Percentiles rank a stretch among this genome's conserved stretches.
These are phyloP conservation scores for Fraxinus albicans DNA, from an alignment of 305 asterid genomes.

Conservation along the genomic window DNA sequence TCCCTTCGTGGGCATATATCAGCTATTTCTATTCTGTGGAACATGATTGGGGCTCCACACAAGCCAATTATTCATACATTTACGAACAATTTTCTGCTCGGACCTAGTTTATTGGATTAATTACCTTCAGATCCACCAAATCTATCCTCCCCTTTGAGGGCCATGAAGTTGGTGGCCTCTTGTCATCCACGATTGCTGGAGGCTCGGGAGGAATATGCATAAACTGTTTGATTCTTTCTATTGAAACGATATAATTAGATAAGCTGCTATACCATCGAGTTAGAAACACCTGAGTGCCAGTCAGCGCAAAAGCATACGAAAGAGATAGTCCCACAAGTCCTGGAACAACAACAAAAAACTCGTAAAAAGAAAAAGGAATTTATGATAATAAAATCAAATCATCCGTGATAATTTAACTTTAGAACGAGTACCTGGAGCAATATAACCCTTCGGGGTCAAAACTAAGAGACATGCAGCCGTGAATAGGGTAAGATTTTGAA, in stretches of 20 bases:
- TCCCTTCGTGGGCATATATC: not conserved
- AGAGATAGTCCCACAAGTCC: slow-evolving; percentile 80
- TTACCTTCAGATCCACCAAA: slow-evolving; percentile 55
- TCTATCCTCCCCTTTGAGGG: slow-evolving; percentile 63
- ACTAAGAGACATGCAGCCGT: slow-evolving; percentile 55
- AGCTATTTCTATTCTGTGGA: not conserved
- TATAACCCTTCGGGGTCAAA: slow-evolving; percentile 39
- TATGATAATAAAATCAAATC: not conserved
- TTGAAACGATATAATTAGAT: slow-evolving; percentile 57
- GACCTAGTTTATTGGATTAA: not conserved
- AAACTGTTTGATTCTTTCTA: slow-evolving; percentile 75
- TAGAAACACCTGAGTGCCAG: slow-evolving; percentile 55
- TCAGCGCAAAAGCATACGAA: slow-evolving; percentile 61
- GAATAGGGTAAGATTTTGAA: slow-evolving; percentile 61
- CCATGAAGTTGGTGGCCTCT: slow-evolving; percentile 61
- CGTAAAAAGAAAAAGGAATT: not conserved
- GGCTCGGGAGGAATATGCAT: slow-evolving; percentile 68
- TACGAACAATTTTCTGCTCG: not conserved
- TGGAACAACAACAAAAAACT: slow-evolving; percentile 20
- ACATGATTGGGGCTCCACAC: too few species aligned
- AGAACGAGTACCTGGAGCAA: slow-evolving; percentile 48
- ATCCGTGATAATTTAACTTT: not conserved
- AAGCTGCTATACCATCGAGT: slow-evolving; percentile 62
- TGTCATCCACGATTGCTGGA: slow-evolving; percentile 52
- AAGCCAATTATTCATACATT: too few species aligned